Evolutionary conservation across 2,329 filamentous ascomycete genomes (phyloP).

Genomic region (Chrysoporthe puriensis): DNA sequence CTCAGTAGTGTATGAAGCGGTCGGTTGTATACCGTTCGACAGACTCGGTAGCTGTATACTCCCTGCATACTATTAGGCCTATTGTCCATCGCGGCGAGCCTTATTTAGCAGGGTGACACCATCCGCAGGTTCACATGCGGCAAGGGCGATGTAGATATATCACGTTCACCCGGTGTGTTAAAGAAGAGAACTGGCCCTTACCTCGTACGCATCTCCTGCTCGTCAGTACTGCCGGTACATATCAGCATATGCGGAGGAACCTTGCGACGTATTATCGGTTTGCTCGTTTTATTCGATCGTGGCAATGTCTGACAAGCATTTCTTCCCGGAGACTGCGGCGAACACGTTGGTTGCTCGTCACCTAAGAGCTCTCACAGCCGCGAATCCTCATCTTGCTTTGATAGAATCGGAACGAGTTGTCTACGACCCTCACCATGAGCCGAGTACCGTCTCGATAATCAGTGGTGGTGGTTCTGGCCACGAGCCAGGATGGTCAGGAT

Average conservation of each 20-base stretch:
- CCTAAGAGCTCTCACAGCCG: slow-evolving; percentile 37
- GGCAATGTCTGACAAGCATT: slow-evolving; percentile 56
- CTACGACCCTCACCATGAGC: slow-evolving; percentile 49
- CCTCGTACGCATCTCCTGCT: neutral
- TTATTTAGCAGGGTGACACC: neutral
- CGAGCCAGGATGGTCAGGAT: slow-evolving; percentile 52
- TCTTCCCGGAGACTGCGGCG: slow-evolving; percentile 54
- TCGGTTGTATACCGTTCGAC: neutral
- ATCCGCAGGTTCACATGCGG: neutral
- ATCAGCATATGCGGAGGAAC: neutral
- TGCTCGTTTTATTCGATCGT: neutral
- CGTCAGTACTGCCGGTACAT: neutral
- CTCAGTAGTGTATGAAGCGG: neutral
- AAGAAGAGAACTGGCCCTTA: neutral
- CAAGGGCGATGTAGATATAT: neutral
- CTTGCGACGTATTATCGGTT: neutral
- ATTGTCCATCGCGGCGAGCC: neutral
- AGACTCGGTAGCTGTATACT: neutral
- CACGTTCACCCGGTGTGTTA: neutral
- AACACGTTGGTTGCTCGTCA: slow-evolving; percentile 50
- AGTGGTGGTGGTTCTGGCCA: slow-evolving; percentile 61
- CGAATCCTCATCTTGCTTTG: slow-evolving; percentile 9
- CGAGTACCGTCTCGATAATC: slow-evolving; percentile 52
- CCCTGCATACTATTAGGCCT: neutral
- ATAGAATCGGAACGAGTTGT: slow-evolving; percentile 36